Conservation (phyloP, 169 alveolate genomes). For the Theileria orientalis region DNA sequence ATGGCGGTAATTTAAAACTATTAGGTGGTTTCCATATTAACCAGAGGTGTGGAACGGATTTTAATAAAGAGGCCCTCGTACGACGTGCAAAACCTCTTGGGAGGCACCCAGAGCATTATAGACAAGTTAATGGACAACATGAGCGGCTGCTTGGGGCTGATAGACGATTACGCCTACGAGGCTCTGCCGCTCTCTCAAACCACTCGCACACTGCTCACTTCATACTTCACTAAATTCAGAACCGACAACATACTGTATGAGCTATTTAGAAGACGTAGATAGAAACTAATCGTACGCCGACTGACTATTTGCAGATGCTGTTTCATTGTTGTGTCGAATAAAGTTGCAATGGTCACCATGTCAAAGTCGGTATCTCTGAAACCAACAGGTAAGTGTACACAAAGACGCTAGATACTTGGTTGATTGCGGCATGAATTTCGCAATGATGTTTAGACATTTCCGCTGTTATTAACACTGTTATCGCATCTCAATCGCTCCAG, state of each 20-base stretch:
- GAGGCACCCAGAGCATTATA: slow-evolving; percentile 58
- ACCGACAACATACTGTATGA: slow-evolving; percentile 52
- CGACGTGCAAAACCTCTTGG: slow-evolving; percentile 62
- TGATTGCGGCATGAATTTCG: not conserved
- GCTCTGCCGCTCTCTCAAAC: slow-evolving; percentile 63
- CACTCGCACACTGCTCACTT: slow-evolving; percentile 26
- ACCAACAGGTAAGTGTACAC: slow-evolving; percentile 33
- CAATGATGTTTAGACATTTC: slow-evolving; percentile 76
- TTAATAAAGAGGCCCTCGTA: slow-evolving; percentile 61
- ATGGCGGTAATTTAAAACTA: not conserved
- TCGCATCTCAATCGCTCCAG: slow-evolving; percentile 80
- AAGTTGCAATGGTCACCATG: slow-evolving; percentile 57
- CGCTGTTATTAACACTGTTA: slow-evolving; percentile 81
- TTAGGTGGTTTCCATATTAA: slow-evolving; percentile 55
- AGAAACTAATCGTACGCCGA: not conserved
- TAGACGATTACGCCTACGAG: slow-evolving; percentile 53
- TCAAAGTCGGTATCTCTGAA: slow-evolving; percentile 30
- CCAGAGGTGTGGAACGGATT: slow-evolving; percentile 60
- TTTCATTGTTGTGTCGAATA: slow-evolving; percentile 52
- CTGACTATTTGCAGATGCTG: slow-evolving; percentile 36
- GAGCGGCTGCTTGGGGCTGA: slow-evolving; percentile 45
- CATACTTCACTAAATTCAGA: slow-evolving; percentile 34
- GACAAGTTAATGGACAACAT: slow-evolving; percentile 48
- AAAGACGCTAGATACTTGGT: not conserved
- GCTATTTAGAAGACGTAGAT: too few species aligned